Conservation (phyloP, 1,284 basidiomycete genomes). For the Ganoderma resinaceum region DNA sequence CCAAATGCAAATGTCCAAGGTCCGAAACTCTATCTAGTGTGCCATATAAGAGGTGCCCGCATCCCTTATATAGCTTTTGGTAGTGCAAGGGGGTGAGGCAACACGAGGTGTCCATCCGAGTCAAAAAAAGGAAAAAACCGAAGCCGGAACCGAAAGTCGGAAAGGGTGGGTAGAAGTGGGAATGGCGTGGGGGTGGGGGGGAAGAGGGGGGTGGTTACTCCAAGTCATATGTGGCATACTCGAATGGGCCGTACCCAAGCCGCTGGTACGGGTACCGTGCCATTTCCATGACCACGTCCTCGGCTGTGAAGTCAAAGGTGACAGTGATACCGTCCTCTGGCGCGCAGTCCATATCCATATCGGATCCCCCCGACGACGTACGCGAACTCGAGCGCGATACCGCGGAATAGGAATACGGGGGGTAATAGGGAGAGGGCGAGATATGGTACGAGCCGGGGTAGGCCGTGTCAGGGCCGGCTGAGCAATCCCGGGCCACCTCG, state of each 20-base stretch:
- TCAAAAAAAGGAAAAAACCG: not conserved
- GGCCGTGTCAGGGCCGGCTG: not conserved
- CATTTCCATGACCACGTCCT: not conserved
- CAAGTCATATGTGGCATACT: not conserved
- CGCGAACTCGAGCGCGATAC: not conserved
- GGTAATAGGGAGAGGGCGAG: too few species aligned
- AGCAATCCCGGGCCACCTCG: not conserved
- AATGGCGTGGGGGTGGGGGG: not conserved
- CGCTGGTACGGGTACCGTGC: not conserved
- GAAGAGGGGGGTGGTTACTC: too few species aligned
- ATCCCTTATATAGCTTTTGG: not conserved
- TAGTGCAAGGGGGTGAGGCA: not conserved
- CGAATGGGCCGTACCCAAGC: not conserved
- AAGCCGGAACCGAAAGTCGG: not conserved
- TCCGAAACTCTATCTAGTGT: not conserved
- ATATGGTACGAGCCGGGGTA: not conserved
- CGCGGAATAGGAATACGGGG: not conserved
- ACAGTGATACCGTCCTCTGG: not conserved
- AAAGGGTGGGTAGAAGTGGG: not conserved
- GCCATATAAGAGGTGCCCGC: constrained; percentile 4
- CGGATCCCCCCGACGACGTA: not conserved
- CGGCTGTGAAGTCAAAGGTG: not conserved
- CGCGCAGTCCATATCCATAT: not conserved
- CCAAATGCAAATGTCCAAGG: not conserved
- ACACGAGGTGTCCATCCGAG: not conserved